Evolutionary conservation across 1,139 yeast genomes (phyloP), one percentile per base, ranked within the genome.

Genomic region (Ogataea hybrid): DNA sequence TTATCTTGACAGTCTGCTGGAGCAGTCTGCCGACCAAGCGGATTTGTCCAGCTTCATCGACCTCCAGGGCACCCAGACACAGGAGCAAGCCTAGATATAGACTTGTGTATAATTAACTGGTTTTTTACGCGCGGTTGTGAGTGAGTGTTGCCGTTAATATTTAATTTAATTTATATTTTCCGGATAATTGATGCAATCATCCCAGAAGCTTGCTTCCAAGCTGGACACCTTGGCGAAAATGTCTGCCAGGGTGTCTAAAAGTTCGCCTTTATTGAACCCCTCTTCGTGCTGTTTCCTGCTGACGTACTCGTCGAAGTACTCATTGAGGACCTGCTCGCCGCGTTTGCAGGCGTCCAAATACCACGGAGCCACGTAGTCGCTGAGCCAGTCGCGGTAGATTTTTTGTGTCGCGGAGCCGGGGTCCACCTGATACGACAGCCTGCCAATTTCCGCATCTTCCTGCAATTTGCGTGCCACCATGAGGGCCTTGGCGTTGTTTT

Each of bases 131-230:
- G 17, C 4, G 10, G 2, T 27, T 27, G 29, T 27, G 29, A 27
- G 29, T 27, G 29, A 27, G 29, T 27, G 29, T 27, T 27, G 17
- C 17, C 16, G 15, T 27, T 27, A 14, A 9, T 14, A 27, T 27
- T 27, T 14, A 12, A 25, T 35, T 11, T 35, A 35, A 28, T 35
- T 22, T 31, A 37, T 25, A 17, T 16, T 11, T 28, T 30, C 37
- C 17, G 34, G 25, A 32, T 40, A 33, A 8, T 25, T 35, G 38
- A 48, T 23, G 35, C 52, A 42, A 23, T 40, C 48, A 32, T 47
- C 48, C 94, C 94, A 85, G 57, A 85, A 85, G 20, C 66, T 70
- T 21, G 77, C 68, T 58, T 85, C 95, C 47, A 85, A 67, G 37
- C 63, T 59, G 16, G 83, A 72, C 5, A 81, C 88, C 21, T 73